phyloP scores from a whole-genome alignment of 2,329 filamentous ascomycete species.

The Epichloe typhina region DNA sequence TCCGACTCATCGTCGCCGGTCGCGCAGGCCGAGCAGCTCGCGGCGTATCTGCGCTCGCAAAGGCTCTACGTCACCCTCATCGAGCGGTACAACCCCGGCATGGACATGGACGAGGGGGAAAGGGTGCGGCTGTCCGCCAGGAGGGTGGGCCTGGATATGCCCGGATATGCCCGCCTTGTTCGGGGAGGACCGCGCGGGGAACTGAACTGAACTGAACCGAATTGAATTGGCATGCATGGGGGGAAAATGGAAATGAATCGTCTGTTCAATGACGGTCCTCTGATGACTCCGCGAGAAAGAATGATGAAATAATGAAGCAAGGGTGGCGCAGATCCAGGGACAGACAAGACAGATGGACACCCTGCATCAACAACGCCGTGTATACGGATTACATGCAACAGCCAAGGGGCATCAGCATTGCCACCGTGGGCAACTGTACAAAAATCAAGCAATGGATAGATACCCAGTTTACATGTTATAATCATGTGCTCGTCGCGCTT shows the following conservation, averaged over 20 bases:
- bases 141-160: conserved; percentile 83
- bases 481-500: neutral
- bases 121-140: conserved; percentile 70
- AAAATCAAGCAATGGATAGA: neutral
- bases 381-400: neutral
- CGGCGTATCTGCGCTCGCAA: conserved; percentile 76
- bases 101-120: conserved; percentile 78
- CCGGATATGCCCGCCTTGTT: conserved; percentile 65
- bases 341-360: too few species aligned
- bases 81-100: conserved; percentile 88
- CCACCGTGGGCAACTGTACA: neutral
- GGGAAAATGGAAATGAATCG: too few species aligned
- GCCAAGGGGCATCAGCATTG: neutral
- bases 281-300: too few species aligned
- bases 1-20: conserved; percentile 9
- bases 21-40: conserved; percentile 54
- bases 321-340: too few species aligned
- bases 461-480: neutral
- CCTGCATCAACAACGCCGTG: neutral
- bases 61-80: conserved; percentile 67
- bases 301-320: too few species aligned
- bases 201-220: too few species aligned
- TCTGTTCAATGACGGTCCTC: neutral
- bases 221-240: neutral
- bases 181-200: neutral